Conservation (phyloP, 345 rosid genomes). For the Linum trigynum region DNA sequence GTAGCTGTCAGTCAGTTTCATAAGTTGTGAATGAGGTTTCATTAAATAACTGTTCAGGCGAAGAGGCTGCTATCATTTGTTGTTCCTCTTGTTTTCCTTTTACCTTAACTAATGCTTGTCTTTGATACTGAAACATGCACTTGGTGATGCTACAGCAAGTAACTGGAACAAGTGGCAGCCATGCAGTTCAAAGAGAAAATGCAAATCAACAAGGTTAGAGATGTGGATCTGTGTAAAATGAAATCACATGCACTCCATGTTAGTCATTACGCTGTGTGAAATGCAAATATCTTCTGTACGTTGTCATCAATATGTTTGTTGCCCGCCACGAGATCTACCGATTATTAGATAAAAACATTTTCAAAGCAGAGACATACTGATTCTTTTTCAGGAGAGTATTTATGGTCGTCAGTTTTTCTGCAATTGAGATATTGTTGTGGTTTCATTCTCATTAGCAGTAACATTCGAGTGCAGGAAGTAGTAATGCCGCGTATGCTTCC, state of each 20-base stretch:
- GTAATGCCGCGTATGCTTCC: slow-evolving; percentile 36
- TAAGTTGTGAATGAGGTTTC: no score
- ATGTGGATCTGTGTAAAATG: no score
- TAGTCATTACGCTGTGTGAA: slow-evolving; percentile 2
- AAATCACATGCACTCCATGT: slow-evolving; percentile 8
- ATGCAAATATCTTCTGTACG: not conserved
- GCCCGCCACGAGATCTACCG: not conserved
- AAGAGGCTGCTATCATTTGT: no score
- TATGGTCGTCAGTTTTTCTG: not conserved
- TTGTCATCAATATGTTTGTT: not conserved
- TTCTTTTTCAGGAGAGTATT: not conserved
- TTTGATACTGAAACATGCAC: slow-evolving; percentile 1
- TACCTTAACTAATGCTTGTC: not conserved
- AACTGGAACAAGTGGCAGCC: slow-evolving; percentile 59
- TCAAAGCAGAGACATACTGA: slow-evolving; percentile 3
- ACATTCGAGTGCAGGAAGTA: slow-evolving; percentile 34
- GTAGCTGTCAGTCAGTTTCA: not conserved
- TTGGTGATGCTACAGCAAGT: slow-evolving; percentile 36
- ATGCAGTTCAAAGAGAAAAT: slow-evolving; percentile 37
- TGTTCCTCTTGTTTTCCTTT: not conserved
- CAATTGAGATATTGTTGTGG: not conserved
- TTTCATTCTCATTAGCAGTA: slow-evolving; percentile 11
- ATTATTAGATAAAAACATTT: not conserved
- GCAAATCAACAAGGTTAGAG: slow-evolving; percentile 64
- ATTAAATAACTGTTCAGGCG: no score